Evolutionary conservation across 192 early-diverging fungal genomes (phyloP), one percentile per base, ranked within the genome.

Genomic region (Backusella tarrabulga): DNA sequence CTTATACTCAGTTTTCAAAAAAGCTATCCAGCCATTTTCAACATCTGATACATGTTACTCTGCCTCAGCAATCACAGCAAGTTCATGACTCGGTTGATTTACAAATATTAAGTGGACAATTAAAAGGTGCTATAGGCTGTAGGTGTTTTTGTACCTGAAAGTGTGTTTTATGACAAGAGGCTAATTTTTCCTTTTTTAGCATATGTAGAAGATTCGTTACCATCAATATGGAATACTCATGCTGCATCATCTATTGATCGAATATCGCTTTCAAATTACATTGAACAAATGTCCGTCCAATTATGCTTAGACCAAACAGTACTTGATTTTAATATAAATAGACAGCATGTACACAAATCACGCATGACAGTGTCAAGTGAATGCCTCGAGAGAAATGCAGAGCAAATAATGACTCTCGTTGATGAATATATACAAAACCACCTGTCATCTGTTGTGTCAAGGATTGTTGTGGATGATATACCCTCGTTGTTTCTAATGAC

Each of bases 41-140:
- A 23, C 19, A 69, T n/a, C 34, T 69, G 34, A 36, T 69, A n/a
- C 35, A 11, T 3, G 68, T 69, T 9, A 36, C 19, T 34, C 7
- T 21, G n/a, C 54, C 54, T 9, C 34, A 34, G n/a, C 34, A 69
- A 21, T 35, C 68, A 36, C 35, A 36, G 9, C 34, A 35, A 36
- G n/a, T 69, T 6, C 8, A 69, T 36, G 68, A 69, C 35, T 34
- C 19, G 8, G 34, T 69, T 1, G 68, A 69, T 38, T 34, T 69
- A 17, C 34, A 69, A n/a, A 9, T 69, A 69, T 21, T 69, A 36
- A 35, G 35, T 35, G 68, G 34, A 11, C 68, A 69, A 69, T 36
- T 69, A n/a, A 34, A 69, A 69, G 68, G 68, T 11, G 68, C 68
- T 3, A n/a, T 69, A 69, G 68, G 68, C 7, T 69, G 68, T 69